Conservation (phyloP, 2,329 filamentous ascomycete species). For the Sporothrix pallida region DNA sequence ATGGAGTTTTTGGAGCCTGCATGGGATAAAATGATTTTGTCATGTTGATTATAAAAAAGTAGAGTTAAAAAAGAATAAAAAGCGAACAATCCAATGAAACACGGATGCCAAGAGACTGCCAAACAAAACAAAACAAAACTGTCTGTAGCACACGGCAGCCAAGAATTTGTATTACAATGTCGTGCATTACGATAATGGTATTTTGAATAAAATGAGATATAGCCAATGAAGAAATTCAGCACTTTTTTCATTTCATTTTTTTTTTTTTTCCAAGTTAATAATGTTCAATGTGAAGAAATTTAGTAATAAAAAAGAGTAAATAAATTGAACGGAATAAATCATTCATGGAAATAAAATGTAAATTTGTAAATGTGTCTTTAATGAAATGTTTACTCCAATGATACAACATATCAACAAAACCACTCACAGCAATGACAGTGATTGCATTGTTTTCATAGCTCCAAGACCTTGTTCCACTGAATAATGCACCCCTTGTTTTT, state of each 20-base stretch:
- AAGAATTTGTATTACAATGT: not conserved
- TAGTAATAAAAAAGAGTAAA: not conserved
- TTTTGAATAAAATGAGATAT: not conserved
- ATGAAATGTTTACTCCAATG: not conserved
- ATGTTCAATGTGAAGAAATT: not conserved
- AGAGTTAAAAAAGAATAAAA: conserved; percentile 3
- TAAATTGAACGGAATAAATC: not conserved
- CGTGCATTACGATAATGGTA: too few relatives aligned
- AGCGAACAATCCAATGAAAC: not conserved
- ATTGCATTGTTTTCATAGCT: too few relatives aligned
- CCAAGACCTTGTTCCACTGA: not conserved
- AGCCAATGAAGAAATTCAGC: not conserved
- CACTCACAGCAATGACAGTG: not conserved
- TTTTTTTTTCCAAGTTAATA: not conserved
- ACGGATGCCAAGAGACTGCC: not conserved
- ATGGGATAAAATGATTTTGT: not conserved
- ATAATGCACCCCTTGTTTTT: not conserved
- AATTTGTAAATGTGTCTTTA: too few relatives aligned
- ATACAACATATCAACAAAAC: not conserved
- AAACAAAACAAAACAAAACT: conserved; percentile 14
- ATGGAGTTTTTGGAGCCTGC: conserved; percentile 1
- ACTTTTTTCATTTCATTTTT: not conserved
- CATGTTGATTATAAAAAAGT: not conserved
- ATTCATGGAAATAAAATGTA: not conserved
- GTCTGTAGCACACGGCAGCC: not conserved